A percentile compares a stretch with the other conserved stretches of the same genome.
These are phyloP conservation scores for Lipomyces yamanashiensis DNA, from an alignment of 805 yeast genomes.

Conservation along the genomic window DNA sequence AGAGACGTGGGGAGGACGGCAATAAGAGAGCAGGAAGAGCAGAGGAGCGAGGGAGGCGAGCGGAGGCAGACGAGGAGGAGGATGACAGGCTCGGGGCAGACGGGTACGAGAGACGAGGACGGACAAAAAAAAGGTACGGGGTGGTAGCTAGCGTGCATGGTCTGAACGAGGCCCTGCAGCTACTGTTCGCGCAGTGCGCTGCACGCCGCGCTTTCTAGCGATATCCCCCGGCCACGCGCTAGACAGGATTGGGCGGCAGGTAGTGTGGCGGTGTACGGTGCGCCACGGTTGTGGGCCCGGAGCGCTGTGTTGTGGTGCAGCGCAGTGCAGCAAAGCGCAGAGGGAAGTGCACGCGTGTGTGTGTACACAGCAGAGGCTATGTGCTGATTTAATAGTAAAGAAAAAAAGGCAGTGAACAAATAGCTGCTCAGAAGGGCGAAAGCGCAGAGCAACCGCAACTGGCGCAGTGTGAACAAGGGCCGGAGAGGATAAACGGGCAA, in stretches of 20 bases:
- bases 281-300: not conserved
- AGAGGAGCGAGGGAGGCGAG: not conserved
- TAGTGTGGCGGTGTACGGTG: too few species aligned
- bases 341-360: too few species aligned
- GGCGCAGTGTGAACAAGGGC: too few species aligned
- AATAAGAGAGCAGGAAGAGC: not conserved
- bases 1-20: not conserved
- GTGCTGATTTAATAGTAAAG: too few species aligned
- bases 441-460: too few species aligned
- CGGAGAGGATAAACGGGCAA: too few species aligned
- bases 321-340: not conserved
- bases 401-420: too few species aligned
- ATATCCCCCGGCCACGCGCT: slow-evolving; percentile 11
- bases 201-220: slow-evolving; percentile 11
- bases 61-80: not conserved
- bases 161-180: slow-evolving; percentile 1
- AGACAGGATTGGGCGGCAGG: not conserved
- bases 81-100: not conserved
- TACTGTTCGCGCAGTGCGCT: slow-evolving; percentile 11
- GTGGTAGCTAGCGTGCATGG: not conserved
- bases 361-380: too few species aligned
- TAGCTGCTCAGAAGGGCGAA: too few species aligned
- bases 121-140: not conserved
- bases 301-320: not conserved
- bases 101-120: not conserved